Conservation (phyloP, 1,284 basidiomycete genomes). For the Xanthoconium separans region DNA sequence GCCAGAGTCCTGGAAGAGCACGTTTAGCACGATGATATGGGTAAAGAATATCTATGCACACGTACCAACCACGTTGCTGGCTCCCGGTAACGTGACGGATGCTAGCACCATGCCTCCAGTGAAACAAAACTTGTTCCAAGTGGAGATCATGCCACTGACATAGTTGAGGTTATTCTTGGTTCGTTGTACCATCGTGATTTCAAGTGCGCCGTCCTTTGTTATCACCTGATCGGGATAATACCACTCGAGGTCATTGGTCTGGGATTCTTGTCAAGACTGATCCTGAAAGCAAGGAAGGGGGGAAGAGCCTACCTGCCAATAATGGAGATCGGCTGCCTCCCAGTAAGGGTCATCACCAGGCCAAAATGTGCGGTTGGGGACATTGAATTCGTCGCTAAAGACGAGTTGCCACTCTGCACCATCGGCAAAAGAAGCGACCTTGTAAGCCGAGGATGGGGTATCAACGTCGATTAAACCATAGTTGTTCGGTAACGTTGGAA, state of each 20-base stretch:
- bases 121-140: slow-evolving; percentile 96
- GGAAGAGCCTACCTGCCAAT: slow-evolving; percentile 34
- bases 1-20: slow-evolving; percentile 29
- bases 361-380: slow-evolving; percentile 79
- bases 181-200: slow-evolving; percentile 73
- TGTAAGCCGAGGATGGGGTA: slow-evolving; percentile 49
- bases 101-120: slow-evolving; percentile 78
- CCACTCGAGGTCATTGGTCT: slow-evolving; percentile 61
- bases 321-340: slow-evolving; percentile 50
- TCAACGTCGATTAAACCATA: slow-evolving; percentile 60
- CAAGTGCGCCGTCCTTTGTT: slow-evolving; percentile 76
- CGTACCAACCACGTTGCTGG: slow-evolving; percentile 49
- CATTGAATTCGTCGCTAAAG: slow-evolving; percentile 90
- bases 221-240: slow-evolving; percentile 80
- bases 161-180: slow-evolving; percentile 74
- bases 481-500: slow-evolving; percentile 43
- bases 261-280: neutral
- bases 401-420: slow-evolving; percentile 61
- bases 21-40: slow-evolving; percentile 28
- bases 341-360: slow-evolving; percentile 62
- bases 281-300: neutral
- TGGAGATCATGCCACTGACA: slow-evolving; percentile 67
- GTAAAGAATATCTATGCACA: slow-evolving; percentile 50
- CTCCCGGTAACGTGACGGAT: slow-evolving; percentile 81
- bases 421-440: slow-evolving; percentile 45